These are phyloP conservation scores for Tetrahymena borealis DNA, from an alignment of 73 alveolate species.

Conservation along the genomic window DNA sequence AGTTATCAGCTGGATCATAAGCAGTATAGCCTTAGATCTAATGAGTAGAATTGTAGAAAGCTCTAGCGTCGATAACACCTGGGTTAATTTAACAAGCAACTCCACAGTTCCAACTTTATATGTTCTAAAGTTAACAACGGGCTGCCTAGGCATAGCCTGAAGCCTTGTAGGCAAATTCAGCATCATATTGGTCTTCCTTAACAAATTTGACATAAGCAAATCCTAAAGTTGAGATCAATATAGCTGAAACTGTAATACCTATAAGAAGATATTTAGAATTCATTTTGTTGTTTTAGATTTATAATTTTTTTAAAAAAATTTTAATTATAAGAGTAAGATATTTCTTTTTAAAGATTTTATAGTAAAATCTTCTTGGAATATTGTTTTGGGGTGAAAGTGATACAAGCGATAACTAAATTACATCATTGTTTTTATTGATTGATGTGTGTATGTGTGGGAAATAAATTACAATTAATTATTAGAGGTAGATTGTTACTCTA, in stretches of 20 bases:
- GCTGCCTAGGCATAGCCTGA: neutral
- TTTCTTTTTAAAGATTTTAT: neutral
- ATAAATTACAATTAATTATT: no score
- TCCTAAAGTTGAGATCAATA: neutral
- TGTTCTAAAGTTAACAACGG: neutral
- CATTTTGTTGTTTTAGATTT: no score
- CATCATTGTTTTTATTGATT: neutral
- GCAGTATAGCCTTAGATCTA: constrained; percentile 18
- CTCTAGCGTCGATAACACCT: constrained; percentile 22
- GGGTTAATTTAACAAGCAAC: constrained; percentile 15
- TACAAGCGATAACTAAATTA: neutral
- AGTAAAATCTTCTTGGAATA: neutral
- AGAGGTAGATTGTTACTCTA: no score
- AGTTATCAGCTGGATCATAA: constrained; percentile 10
- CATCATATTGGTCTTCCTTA: neutral
- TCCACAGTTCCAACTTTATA: constrained; percentile 33
- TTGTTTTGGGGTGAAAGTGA: neutral
- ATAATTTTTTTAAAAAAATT: neutral
- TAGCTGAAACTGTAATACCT: neutral
- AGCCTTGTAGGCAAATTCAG: neutral
- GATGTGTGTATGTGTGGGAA: no score
- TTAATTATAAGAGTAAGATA: neutral
- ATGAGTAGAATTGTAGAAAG: constrained; percentile 35
- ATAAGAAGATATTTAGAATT: neutral
- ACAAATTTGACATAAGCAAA: neutral